phyloP scores from a whole-genome alignment of 768 basidiomycete species.

The Tulasnella sp. region DNA sequence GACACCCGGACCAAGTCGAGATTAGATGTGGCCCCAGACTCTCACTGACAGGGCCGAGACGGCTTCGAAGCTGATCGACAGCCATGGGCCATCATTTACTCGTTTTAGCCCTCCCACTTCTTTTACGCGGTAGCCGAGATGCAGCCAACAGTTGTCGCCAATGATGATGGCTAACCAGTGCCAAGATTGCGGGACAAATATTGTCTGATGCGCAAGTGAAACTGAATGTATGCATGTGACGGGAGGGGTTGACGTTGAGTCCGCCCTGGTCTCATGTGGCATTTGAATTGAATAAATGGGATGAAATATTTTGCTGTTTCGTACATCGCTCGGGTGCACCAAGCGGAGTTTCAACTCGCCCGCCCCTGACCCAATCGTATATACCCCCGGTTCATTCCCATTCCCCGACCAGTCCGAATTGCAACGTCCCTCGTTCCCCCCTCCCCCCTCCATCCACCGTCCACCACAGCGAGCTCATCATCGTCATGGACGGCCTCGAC shows the following conservation, averaged over 20 bases:
- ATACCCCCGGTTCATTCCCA: not conserved
- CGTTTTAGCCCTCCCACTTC: too few relatives aligned
- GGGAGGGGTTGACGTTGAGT: not conserved
- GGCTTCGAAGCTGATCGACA: not conserved
- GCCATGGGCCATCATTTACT: too few relatives aligned
- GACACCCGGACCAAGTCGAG: too few relatives aligned
- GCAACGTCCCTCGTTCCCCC: not conserved
- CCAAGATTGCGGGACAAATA: too few relatives aligned
- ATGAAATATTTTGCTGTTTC: not conserved
- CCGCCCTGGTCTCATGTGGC: not conserved
- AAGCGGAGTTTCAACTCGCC: not conserved
- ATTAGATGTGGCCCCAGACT: too few relatives aligned
- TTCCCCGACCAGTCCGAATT: not conserved
- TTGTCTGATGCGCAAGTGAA: not conserved
- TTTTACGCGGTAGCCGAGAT: too few relatives aligned
- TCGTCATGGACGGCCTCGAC: constrained; percentile 27
- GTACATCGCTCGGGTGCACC: not conserved
- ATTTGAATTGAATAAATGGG: not conserved
- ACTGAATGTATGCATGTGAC: not conserved
- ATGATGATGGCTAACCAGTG: too few relatives aligned
- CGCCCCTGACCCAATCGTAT: not conserved
- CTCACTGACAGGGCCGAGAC: not conserved
- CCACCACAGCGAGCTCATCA: not conserved
- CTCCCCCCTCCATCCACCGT: not conserved
- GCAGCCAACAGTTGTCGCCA: too few relatives aligned